A percentile compares a stretch with the other conserved stretches of the same genome.
phyloP scores from a whole-genome alignment of 2,329 filamentous ascomycete genomes.

The Elsinoe arachidis region DNA sequence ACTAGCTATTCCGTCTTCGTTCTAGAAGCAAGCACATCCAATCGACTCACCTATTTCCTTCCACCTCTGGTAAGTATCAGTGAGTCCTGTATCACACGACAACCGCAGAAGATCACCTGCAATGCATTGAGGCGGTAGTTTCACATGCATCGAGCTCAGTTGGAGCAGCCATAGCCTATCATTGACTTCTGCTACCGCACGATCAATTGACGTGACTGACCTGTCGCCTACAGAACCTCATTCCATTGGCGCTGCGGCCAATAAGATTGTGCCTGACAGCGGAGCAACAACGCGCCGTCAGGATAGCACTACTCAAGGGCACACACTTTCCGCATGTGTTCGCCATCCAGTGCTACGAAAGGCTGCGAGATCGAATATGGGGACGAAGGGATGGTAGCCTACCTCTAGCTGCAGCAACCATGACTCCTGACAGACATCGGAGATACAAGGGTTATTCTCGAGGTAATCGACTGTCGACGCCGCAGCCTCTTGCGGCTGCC shows the following conservation, averaged over 20 bases:
- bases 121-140: slow-evolving; percentile 10
- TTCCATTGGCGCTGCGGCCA: slow-evolving; percentile 65
- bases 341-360: slow-evolving; percentile 61
- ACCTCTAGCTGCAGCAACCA: slow-evolving; percentile 3
- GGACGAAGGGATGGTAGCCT: background rate
- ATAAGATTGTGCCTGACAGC: slow-evolving; percentile 59
- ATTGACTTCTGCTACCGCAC: background rate
- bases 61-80: slow-evolving; percentile 37
- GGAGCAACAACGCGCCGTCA: slow-evolving; percentile 52
- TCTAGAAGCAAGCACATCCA: slow-evolving; percentile 43
- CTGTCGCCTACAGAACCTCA: slow-evolving; percentile 50
- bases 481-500: slow-evolving; percentile 22
- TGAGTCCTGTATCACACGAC: background rate
- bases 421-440: slow-evolving; percentile 5
- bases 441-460: slow-evolving; percentile 11
- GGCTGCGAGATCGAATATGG: slow-evolving; percentile 14
- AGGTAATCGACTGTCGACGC: slow-evolving; percentile 18
- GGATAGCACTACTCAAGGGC: slow-evolving; percentile 50
- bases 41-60: slow-evolving; percentile 41
- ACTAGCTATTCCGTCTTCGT: slow-evolving; percentile 46
- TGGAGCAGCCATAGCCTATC: background rate
- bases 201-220: slow-evolving; percentile 5
- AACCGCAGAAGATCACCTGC: background rate
- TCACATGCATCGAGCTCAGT: background rate
- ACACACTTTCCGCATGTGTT: slow-evolving; percentile 60